phyloP scores from a whole-genome alignment of 2,329 filamentous ascomycete genomes.

The Sporothrix variecibatus region DNA sequence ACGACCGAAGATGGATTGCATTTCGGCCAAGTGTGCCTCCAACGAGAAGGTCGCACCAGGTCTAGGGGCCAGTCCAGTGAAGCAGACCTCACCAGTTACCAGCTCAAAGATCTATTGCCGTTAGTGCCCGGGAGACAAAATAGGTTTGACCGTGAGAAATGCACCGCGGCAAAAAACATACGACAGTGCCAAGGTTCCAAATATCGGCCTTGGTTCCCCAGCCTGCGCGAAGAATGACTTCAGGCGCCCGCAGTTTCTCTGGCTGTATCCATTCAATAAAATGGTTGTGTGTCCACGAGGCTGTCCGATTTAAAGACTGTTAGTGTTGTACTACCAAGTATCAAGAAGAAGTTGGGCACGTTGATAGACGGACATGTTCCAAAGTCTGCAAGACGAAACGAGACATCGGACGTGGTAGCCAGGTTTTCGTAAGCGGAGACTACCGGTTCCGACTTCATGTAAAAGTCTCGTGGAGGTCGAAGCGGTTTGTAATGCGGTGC shows the following conservation, averaged over 20 bases:
- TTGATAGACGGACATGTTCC: too few relatives aligned
- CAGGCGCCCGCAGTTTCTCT: slow-evolving; percentile 16
- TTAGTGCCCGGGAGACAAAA: too few relatives aligned
- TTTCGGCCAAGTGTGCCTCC: slow-evolving; percentile 17
- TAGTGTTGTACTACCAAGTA: too few relatives aligned
- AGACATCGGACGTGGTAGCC: neutral
- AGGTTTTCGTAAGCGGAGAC: neutral
- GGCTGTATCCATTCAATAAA: slow-evolving; percentile 24
- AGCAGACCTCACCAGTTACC: slow-evolving; percentile 16
- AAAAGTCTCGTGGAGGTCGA: neutral
- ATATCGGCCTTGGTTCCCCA: slow-evolving; percentile 22
- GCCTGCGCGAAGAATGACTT: slow-evolving; percentile 1
- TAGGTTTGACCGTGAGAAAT: too few relatives aligned
- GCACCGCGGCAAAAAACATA: too few relatives aligned
- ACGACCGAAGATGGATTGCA: slow-evolving; percentile 20
- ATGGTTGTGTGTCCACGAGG: slow-evolving; percentile 3
- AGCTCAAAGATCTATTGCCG: slow-evolving; percentile 22
- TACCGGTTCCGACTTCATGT: slow-evolving; percentile 15
- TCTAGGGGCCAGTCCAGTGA: slow-evolving; percentile 19
- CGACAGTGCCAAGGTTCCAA: slow-evolving; percentile 22
- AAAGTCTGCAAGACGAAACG: slow-evolving; percentile 17
- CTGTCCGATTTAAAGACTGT: too few relatives aligned
- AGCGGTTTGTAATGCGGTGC: neutral
- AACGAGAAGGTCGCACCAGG: slow-evolving; percentile 15
- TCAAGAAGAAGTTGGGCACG: too few relatives aligned